Evolutionary conservation across 2,329 filamentous ascomycete genomes (phyloP), one percentile per base, ranked within the genome.

Genomic region (Gyromitra esculenta): DNA sequence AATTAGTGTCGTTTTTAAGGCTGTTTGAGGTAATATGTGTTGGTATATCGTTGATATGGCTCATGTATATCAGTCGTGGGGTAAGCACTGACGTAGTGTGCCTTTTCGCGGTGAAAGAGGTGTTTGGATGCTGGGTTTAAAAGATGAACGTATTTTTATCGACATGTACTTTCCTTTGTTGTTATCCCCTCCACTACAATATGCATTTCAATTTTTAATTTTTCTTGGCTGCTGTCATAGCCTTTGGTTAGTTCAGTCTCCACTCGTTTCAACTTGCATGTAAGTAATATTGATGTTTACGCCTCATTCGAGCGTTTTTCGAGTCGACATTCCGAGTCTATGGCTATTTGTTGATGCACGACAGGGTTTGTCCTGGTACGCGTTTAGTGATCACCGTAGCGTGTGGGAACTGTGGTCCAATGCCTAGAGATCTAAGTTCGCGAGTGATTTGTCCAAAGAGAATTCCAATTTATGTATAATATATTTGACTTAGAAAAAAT

Each of bases 71-170:
- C 25, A 50, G 52, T 68, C 35, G 62, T 67, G 35, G 37, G 35
- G 41, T 21, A 54, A 73, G 39, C 43, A 62, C 25, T 50, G 67
- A 31, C 35, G 67, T 43, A 41, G 67, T 57, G 69, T 50, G 39
- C 43, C 69, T 45, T 65, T 56, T 35, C 9, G 54, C 18, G 48
- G 57, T 52, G 63, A 69, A 60, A 69, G 66, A 52, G 65, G 65
- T 75, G 71, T 74, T 74, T 74, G 48, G 64, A 45, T 18, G 63
- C 43, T 64, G 59, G 72, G 18, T 31, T 75, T 56, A 67, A 56
- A 71, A 52, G 56, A 56, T 70, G 65, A 75, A 65, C 45, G 52
- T 59, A 35, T 77, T 56, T 74, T 73, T 71, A 50, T 65, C 48
- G 45, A 31, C 25, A 31, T 31, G 25, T 31, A 37, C 63, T 76